phyloP scores from a whole-genome alignment of 2,329 filamentous ascomycete genomes.

The Bipolaris bicolor region DNA sequence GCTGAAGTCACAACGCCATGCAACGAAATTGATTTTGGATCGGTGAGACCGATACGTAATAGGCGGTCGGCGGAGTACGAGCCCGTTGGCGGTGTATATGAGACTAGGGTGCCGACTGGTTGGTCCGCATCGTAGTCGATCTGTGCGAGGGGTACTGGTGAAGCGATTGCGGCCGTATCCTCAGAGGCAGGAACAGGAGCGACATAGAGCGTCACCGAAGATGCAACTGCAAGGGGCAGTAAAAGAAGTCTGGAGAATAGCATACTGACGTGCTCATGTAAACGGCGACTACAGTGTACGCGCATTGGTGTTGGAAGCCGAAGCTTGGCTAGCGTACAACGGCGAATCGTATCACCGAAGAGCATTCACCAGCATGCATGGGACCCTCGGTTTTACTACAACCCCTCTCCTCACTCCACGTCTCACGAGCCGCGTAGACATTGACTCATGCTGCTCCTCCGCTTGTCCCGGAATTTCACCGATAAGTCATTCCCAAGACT shows the following conservation, averaged over 20 bases:
- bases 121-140: slow-evolving; percentile 52
- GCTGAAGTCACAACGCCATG: slow-evolving; percentile 55
- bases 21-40: slow-evolving; percentile 48
- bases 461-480: slow-evolving; percentile 13
- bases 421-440: background rate
- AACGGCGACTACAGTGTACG: slow-evolving; percentile 6
- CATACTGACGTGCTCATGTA: slow-evolving; percentile 38
- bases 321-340: slow-evolving; percentile 16
- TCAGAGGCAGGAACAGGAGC: slow-evolving; percentile 82
- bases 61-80: slow-evolving; percentile 47
- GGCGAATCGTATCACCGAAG: slow-evolving; percentile 26
- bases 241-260: slow-evolving; percentile 44
- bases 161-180: slow-evolving; percentile 51
- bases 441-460: slow-evolving; percentile 9
- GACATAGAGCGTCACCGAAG: slow-evolving; percentile 48
- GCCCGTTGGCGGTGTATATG: slow-evolving; percentile 46
- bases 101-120: slow-evolving; percentile 42
- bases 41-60: slow-evolving; percentile 53
- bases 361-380: slow-evolving; percentile 13
- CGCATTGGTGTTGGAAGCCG: slow-evolving; percentile 13
- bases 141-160: slow-evolving; percentile 51
- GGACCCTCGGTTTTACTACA: slow-evolving; percentile 3
- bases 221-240: slow-evolving; percentile 48
- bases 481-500: slow-evolving; percentile 13
- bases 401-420: background rate